Evolutionary conservation across 306 rosid species (phyloP).

Genomic region (Trichosanthes truncata): DNA sequence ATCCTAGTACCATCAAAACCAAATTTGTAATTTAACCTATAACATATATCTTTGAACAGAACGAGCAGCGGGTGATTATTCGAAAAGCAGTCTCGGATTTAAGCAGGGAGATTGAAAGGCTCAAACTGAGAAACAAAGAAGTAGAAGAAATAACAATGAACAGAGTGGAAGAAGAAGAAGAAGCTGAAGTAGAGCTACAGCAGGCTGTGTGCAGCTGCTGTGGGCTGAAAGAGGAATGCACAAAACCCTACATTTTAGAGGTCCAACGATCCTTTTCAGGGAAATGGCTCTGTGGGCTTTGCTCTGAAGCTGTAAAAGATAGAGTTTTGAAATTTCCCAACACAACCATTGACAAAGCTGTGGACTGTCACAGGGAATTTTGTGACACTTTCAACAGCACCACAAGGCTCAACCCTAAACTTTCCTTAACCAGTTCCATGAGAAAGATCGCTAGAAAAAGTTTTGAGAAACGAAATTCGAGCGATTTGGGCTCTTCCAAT

Average conservation of each 20-base stretch:
- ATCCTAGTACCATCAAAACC: not conserved
- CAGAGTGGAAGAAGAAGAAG: conserved; percentile 26
- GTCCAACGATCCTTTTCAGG: conserved; percentile 30
- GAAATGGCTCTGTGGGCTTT: conserved; percentile 73
- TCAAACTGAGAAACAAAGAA: not conserved
- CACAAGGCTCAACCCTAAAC: conserved; percentile 53
- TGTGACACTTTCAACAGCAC: conserved; percentile 34
- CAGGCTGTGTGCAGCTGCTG: conserved; percentile 54
- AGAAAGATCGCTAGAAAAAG: conserved; percentile 49
- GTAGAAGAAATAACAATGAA: not conserved
- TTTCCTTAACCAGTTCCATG: conserved; percentile 45
- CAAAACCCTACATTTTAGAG: conserved; percentile 30
- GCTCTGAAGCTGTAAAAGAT: conserved; percentile 64
- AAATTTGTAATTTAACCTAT: too few species aligned
- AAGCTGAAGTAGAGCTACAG: conserved; percentile 2
- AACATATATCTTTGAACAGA: conserved; percentile 8
- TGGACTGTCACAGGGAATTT: conserved; percentile 34
- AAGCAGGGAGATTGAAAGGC: conserved; percentile 24
- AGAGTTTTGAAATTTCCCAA: conserved; percentile 8
- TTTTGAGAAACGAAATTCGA: conserved; percentile 25
- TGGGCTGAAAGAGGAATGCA: conserved; percentile 61
- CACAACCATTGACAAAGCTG: conserved; percentile 27
- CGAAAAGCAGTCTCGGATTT: conserved; percentile 39
- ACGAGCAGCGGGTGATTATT: conserved; percentile 23
- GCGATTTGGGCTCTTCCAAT: not conserved